Conservation (phyloP, 2,329 filamentous ascomycete species). For the Calonectria leucothoes region DNA sequence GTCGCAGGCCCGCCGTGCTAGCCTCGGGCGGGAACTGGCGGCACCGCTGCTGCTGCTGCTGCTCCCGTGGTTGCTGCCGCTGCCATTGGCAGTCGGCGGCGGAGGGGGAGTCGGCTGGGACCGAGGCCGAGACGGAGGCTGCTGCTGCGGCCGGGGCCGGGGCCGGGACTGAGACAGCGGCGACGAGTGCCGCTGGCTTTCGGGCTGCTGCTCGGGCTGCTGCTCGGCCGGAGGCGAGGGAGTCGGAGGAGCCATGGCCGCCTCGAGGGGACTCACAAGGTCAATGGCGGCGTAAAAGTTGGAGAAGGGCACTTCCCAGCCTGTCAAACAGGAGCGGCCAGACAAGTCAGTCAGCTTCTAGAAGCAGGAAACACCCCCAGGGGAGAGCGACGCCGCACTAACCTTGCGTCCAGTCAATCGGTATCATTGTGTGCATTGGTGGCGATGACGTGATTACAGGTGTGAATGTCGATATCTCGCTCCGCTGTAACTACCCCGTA, state of each 20-base stretch:
- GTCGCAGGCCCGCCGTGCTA: constrained; percentile 56
- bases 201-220: not conserved
- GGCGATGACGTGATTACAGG: constrained; percentile 36
- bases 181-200: not conserved
- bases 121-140: not conserved
- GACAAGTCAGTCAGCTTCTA: constrained; percentile 19
- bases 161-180: not conserved
- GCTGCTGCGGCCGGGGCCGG: not conserved
- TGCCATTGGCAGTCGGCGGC: constrained; percentile 31
- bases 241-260: constrained; percentile 11
- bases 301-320: constrained; percentile 20
- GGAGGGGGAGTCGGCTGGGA: constrained; percentile 12
- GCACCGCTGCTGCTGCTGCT: not conserved
- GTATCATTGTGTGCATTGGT: constrained; percentile 21
- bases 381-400: constrained; percentile 15
- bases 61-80: not conserved
- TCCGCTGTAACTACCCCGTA: constrained; percentile 14
- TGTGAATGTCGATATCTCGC: constrained; percentile 26
- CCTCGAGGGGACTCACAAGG: constrained; percentile 16
- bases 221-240: constrained; percentile 7
- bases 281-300: constrained; percentile 15
- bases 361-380: constrained; percentile 18
- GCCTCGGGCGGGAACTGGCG: constrained; percentile 29
- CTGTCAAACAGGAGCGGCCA: constrained; percentile 3
- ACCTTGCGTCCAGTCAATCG: constrained; percentile 21